Conservation (phyloP, 2,329 filamentous ascomycete species). For the Clonostachys byssicola region DNA sequence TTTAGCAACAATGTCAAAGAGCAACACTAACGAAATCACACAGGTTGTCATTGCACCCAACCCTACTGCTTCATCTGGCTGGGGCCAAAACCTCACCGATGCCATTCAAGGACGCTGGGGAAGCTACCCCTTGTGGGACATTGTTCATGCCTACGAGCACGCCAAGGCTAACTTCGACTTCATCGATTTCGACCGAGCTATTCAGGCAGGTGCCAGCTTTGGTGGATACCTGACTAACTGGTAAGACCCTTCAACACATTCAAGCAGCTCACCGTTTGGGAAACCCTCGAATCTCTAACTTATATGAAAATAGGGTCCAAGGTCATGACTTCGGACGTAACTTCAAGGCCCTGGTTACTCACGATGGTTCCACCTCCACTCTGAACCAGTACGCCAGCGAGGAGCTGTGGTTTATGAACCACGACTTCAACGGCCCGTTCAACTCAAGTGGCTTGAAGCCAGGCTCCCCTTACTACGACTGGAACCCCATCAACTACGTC, state of each 20-base stretch:
- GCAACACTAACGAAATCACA: not conserved
- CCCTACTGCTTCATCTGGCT: slow-evolving; percentile 71
- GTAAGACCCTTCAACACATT: slow-evolving; percentile 46
- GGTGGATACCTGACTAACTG: slow-evolving; percentile 62
- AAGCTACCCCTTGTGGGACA: slow-evolving; percentile 70
- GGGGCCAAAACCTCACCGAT: slow-evolving; percentile 67
- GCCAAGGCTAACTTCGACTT: slow-evolving; percentile 56
- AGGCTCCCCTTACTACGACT: slow-evolving; percentile 53
- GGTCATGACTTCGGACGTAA: slow-evolving; percentile 72
- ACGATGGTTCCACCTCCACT: slow-evolving; percentile 72
- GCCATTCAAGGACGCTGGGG: slow-evolving; percentile 74
- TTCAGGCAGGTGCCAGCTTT: slow-evolving; percentile 65
- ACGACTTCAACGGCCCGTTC: slow-evolving; percentile 51
- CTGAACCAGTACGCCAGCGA: slow-evolving; percentile 53
- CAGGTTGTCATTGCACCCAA: slow-evolving; percentile 65
- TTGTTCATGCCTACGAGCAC: slow-evolving; percentile 68
- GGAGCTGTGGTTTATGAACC: slow-evolving; percentile 57
- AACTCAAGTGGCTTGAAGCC: slow-evolving; percentile 53
- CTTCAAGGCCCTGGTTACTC: slow-evolving; percentile 76
- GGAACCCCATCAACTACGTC: slow-evolving; percentile 11
- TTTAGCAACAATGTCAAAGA: not conserved
- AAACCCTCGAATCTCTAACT: not conserved
- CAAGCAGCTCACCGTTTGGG: not conserved
- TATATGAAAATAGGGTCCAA: slow-evolving; percentile 49
- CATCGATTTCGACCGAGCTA: slow-evolving; percentile 58